Evolutionary conservation across 169 alveolate genomes (phyloP).

Genomic region (Pseudocohnilembus persalinus): DNA sequence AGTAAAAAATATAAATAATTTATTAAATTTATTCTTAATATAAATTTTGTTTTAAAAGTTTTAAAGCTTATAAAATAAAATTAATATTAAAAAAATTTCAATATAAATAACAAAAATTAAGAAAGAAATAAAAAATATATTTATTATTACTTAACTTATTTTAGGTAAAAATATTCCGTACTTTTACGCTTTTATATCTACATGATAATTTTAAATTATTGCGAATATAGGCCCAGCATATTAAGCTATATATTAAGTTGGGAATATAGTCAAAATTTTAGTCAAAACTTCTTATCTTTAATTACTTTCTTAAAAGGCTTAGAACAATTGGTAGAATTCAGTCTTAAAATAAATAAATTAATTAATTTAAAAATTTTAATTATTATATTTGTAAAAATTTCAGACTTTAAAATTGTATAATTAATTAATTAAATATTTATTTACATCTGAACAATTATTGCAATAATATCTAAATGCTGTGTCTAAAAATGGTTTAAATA

Average conservation of each 20-base stretch:
- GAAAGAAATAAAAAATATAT: background rate
- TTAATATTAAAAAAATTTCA: too few species aligned
- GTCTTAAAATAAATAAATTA: background rate
- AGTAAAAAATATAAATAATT: background rate
- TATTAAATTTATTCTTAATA: too few species aligned
- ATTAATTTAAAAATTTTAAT: too few species aligned
- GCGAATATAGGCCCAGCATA: constrained; percentile 35
- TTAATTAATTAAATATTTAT: too few species aligned
- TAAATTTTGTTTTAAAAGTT: too few species aligned
- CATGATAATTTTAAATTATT: constrained; percentile 36
- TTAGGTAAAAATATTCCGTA: constrained; percentile 41
- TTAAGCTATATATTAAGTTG: constrained; percentile 32
- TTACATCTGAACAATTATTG: constrained; percentile 38
- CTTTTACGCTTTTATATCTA: constrained; percentile 26
- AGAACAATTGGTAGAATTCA: constrained; percentile 39
- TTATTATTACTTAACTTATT: constrained; percentile 8
- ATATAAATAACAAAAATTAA: too few species aligned
- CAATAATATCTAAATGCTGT: constrained; percentile 40
- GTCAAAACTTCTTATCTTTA: constrained; percentile 27
- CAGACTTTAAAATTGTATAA: background rate
- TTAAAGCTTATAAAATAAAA: too few species aligned
- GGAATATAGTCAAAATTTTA: constrained; percentile 23
- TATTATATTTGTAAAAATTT: too few species aligned
- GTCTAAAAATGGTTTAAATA: constrained; percentile 36
- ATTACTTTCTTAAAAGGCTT: constrained; percentile 25